phyloP scores from a whole-genome alignment of 1,284 basidiomycete species.

The Xerocomus amazonicus region DNA sequence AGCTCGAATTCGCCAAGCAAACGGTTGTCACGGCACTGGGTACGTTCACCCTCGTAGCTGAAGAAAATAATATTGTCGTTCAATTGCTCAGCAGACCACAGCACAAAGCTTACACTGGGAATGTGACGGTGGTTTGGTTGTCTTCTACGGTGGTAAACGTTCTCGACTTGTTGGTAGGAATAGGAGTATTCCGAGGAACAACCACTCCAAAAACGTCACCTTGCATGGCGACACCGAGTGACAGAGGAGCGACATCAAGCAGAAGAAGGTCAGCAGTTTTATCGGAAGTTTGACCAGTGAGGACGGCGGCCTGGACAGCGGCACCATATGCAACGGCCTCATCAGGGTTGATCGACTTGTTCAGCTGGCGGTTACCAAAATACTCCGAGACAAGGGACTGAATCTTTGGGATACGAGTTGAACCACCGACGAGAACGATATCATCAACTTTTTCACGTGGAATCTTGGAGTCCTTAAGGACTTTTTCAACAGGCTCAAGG shows the following conservation, averaged over 20 bases:
- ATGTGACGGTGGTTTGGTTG: slow-evolving; percentile 97
- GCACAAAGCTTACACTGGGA: slow-evolving; percentile 74
- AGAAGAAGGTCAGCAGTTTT: slow-evolving; percentile 94
- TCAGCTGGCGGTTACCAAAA: slow-evolving; percentile 95
- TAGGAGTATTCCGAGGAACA: slow-evolving; percentile 95
- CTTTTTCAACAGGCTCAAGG: slow-evolving; percentile 97
- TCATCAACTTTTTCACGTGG: slow-evolving; percentile 96
- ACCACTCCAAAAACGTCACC: slow-evolving; percentile 97
- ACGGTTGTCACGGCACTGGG: slow-evolving; percentile 95
- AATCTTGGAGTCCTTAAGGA: slow-evolving; percentile 99
- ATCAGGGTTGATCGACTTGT: slow-evolving; percentile 98
- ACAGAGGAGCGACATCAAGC: slow-evolving; percentile 94
- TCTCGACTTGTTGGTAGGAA: slow-evolving; percentile 95
- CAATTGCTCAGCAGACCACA: neutral
- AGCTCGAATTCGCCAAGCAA: slow-evolving; percentile 98
- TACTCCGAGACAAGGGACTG: slow-evolving; percentile 97
- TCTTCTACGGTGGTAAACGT: slow-evolving; percentile 98
- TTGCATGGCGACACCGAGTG: slow-evolving; percentile 98
- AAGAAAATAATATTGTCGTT: slow-evolving; percentile 9
- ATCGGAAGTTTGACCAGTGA: slow-evolving; percentile 94
- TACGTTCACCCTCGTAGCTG: slow-evolving; percentile 95
- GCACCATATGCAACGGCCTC: slow-evolving; percentile 96
- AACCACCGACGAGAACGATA: slow-evolving; percentile 99
- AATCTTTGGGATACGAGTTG: slow-evolving; percentile 99
- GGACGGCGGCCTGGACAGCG: slow-evolving; percentile 94